These are phyloP conservation scores for Backusella tarrabulga DNA, from an alignment of 192 early-diverging fungal genomes.

Conservation along the genomic window DNA sequence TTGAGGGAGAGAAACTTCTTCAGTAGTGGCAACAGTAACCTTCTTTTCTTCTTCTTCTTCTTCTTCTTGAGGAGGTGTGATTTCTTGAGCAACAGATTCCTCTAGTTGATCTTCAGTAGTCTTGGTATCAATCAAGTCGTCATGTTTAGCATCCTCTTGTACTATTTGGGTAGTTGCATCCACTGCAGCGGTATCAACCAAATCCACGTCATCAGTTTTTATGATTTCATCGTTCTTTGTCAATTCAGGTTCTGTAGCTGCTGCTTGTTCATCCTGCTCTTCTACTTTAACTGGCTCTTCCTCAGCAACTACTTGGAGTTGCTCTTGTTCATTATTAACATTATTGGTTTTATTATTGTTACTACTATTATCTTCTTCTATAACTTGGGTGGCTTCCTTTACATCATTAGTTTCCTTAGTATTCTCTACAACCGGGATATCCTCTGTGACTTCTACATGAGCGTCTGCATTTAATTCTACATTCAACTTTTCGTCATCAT, in stretches of 20 bases:
- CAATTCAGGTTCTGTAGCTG: neutral
- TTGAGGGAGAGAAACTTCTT: conserved; percentile 3
- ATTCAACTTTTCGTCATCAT: neutral
- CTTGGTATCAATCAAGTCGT: neutral
- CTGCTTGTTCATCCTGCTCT: neutral
- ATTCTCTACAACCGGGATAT: neutral
- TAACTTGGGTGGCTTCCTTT: neutral
- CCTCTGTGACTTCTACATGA: neutral
- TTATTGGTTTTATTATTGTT: neutral
- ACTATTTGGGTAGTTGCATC: neutral
- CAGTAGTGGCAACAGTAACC: neutral
- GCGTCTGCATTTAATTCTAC: neutral
- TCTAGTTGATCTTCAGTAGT: neutral
- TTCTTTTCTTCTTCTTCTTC: neutral
- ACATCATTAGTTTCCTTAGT: neutral
- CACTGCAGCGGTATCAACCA: neutral
- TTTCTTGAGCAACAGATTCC: neutral
- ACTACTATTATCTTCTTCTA: neutral
- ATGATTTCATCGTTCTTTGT: neutral
- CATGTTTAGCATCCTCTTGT: neutral
- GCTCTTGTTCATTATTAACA: neutral
- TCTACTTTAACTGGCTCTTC: neutral
- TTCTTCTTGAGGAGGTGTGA: neutral
- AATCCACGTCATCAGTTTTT: neutral
- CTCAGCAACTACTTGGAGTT: neutral